These are phyloP conservation scores for Aspergillus aculeatus DNA, from an alignment of 2,329 filamentous ascomycete species.

Conservation along the genomic window DNA sequence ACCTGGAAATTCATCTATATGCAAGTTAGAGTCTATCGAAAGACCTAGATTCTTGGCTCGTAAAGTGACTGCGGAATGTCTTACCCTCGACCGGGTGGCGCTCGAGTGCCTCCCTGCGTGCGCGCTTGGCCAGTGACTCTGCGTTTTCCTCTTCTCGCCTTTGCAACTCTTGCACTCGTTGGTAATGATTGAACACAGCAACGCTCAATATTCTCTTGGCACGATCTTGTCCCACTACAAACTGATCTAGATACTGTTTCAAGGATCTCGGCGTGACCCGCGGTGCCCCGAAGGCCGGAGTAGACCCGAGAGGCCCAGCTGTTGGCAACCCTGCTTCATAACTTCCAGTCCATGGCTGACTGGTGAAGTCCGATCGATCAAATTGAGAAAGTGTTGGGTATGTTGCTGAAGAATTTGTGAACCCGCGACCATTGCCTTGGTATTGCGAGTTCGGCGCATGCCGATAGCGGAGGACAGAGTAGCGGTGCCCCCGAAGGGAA, in stretches of 20 bases:
- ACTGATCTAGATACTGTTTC: constrained; percentile 90
- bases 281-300: constrained; percentile 57
- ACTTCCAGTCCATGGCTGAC: constrained; percentile 60
- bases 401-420: constrained; percentile 33
- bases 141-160: constrained; percentile 77
- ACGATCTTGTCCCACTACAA: constrained; percentile 91
- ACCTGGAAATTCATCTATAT: constrained; percentile 60
- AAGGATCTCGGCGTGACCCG: constrained; percentile 64
- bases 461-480: constrained; percentile 25
- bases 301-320: constrained; percentile 60
- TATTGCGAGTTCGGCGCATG: constrained; percentile 12
- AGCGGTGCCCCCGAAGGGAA: constrained; percentile 21
- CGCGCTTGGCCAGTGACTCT: constrained; percentile 68
- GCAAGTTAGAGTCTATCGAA: background rate
- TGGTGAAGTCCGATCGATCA: constrained; percentile 61
- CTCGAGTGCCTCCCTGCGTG: constrained; percentile 66
- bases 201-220: constrained; percentile 89
- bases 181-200: constrained; percentile 95
- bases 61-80: constrained; percentile 4
- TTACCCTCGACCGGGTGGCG: constrained; percentile 77
- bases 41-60: too few relatives aligned
- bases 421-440: constrained; percentile 15
- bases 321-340: constrained; percentile 65
- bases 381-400: constrained; percentile 51
- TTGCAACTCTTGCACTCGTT: constrained; percentile 74